These are phyloP conservation scores for Ehretia macrophylla DNA, from an alignment of 257 asterid species.

Conservation along the genomic window DNA sequence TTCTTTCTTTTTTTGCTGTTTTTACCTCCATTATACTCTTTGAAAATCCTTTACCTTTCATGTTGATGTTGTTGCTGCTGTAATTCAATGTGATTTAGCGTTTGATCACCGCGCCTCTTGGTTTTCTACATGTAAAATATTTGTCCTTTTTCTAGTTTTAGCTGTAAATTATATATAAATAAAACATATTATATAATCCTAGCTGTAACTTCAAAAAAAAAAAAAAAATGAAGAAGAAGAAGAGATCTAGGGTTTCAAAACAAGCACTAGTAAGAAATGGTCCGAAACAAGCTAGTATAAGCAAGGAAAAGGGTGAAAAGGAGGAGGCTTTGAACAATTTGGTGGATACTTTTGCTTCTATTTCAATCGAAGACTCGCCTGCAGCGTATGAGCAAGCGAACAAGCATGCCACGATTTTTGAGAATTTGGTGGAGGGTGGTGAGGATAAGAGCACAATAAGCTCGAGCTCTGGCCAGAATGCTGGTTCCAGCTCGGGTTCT, in stretches of 20 bases:
- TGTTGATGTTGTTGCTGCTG: too few relatives aligned
- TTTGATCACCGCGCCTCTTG: too few relatives aligned
- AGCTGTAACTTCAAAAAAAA: too few relatives aligned
- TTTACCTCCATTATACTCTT: too few relatives aligned
- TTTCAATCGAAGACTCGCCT: constrained; percentile 51
- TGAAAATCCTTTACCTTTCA: too few relatives aligned
- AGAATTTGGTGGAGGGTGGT: constrained; percentile 16
- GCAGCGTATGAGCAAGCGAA: constrained; percentile 40
- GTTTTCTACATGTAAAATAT: too few relatives aligned
- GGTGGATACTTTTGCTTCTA: constrained; percentile 41
- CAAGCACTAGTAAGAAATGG: constrained; percentile 21
- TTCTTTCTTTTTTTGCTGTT: too few relatives aligned
- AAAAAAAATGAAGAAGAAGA: constrained; percentile 50
- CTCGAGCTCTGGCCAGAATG: constrained; percentile 58
- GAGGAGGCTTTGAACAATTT: constrained; percentile 28
- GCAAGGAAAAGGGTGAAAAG: constrained; percentile 13
- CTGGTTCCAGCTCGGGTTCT: constrained; percentile 59
- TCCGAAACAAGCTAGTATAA: not conserved
- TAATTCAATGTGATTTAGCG: too few relatives aligned
- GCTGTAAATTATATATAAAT: too few relatives aligned
- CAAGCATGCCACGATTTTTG: constrained; percentile 48
- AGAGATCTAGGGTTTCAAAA: constrained; percentile 40
- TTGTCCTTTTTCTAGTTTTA: too few relatives aligned
- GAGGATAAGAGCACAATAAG: constrained; percentile 76
- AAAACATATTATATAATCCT: too few relatives aligned